A percentile compares a stretch with the other conserved stretches of the same genome.
Conservation (phyloP, 2,329 filamentous ascomycete species). For the Monosporascus sp. region DNA sequence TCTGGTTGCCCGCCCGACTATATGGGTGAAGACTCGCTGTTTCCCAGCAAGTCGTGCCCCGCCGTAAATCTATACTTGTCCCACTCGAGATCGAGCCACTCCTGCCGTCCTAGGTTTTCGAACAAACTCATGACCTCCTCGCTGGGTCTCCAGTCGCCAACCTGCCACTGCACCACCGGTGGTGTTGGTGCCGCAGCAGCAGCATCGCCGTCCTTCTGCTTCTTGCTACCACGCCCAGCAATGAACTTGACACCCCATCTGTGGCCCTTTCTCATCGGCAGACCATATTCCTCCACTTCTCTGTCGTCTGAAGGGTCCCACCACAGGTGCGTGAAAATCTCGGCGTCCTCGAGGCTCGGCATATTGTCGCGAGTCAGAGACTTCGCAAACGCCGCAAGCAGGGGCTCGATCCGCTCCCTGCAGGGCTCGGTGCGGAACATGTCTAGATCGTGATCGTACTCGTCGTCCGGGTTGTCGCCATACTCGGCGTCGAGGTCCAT, state of each 20-base stretch:
- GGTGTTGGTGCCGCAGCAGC: neutral
- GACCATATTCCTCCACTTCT: slow-evolving; percentile 1
- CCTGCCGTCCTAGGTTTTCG: slow-evolving; percentile 12
- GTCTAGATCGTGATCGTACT: slow-evolving; percentile 6
- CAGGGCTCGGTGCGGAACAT: slow-evolving; percentile 17
- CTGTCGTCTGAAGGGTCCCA: slow-evolving; percentile 15
- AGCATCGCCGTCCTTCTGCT: slow-evolving; percentile 1
- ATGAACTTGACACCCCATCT: slow-evolving; percentile 16
- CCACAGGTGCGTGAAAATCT: slow-evolving; percentile 16
- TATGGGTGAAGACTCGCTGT: too few relatives aligned
- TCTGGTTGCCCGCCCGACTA: too few relatives aligned
- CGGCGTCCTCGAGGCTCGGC: slow-evolving; percentile 16
- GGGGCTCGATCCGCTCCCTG: slow-evolving; percentile 14
- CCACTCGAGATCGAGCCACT: slow-evolving; percentile 15
- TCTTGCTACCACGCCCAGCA: slow-evolving; percentile 5
- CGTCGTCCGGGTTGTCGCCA: slow-evolving; percentile 4
- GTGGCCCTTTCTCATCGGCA: slow-evolving; percentile 1
- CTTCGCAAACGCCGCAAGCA: slow-evolving; percentile 16
- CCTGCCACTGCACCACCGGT: slow-evolving; percentile 16
- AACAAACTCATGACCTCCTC: slow-evolving; percentile 12
- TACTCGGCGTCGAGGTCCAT: slow-evolving; percentile 4
- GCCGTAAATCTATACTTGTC: too few relatives aligned
- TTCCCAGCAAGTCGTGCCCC: too few relatives aligned
- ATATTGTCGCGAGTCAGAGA: slow-evolving; percentile 11
- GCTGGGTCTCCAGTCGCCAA: slow-evolving; percentile 18